phyloP scores from a whole-genome alignment of 352 stramenopile species.

The Globisporangium splendens region DNA sequence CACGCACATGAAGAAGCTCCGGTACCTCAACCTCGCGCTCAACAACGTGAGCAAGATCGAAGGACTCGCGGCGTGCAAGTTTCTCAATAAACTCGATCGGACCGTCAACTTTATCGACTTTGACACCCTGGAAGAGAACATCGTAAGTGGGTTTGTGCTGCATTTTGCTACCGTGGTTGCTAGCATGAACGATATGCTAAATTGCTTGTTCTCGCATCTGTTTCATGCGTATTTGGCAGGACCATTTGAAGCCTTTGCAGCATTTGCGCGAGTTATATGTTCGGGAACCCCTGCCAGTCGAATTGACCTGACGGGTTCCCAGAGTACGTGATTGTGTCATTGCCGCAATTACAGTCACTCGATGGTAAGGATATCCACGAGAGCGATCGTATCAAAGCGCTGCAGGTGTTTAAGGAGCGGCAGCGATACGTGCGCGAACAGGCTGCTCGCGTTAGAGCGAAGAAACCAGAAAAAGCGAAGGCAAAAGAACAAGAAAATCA shows the following conservation, averaged over 20 bases:
- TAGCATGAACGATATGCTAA: no score
- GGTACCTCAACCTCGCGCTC: slow-evolving; percentile 95
- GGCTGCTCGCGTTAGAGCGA: slow-evolving; percentile 15
- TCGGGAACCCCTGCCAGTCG: slow-evolving; percentile 89
- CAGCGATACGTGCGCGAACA: slow-evolving; percentile 32
- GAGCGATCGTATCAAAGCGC: slow-evolving; percentile 83
- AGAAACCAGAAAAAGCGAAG: slow-evolving; percentile 18
- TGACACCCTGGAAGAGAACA: slow-evolving; percentile 83
- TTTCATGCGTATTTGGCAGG: slow-evolving; percentile 14
- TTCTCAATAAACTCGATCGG: slow-evolving; percentile 91
- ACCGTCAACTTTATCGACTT: slow-evolving; percentile 96
- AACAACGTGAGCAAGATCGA: slow-evolving; percentile 94
- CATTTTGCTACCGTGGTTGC: neutral
- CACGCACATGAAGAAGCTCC: slow-evolving; percentile 90
- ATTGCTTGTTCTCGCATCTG: neutral
- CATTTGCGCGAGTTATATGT: slow-evolving; percentile 91
- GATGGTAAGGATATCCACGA: slow-evolving; percentile 90
- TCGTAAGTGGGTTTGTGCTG: slow-evolving; percentile 31
- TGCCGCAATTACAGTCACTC: slow-evolving; percentile 82
- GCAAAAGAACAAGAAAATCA: neutral
- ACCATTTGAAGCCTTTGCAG: slow-evolving; percentile 70
- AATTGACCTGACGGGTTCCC: slow-evolving; percentile 68
- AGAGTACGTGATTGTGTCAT: slow-evolving; percentile 81
- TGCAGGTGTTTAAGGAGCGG: slow-evolving; percentile 70
- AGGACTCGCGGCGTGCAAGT: slow-evolving; percentile 80